Percentiles rank a stretch among this genome's conserved stretches.
These are phyloP conservation scores for Fusarium sacchari DNA, from an alignment of 2,329 filamentous ascomycete species.

Conservation along the genomic window DNA sequence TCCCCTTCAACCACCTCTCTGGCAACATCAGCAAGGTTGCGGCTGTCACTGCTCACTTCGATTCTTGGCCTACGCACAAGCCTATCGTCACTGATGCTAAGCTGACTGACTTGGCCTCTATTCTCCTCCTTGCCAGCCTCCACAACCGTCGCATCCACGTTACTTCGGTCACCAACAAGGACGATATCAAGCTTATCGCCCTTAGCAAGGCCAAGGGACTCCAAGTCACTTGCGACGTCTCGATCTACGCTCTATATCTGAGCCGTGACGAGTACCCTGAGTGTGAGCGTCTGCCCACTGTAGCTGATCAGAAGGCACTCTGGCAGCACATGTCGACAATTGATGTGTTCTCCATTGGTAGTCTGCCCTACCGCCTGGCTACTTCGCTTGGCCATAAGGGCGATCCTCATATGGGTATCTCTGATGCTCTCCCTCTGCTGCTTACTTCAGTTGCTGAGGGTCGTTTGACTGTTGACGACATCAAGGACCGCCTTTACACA, in stretches of 20 bases:
- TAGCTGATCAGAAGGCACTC: constrained; percentile 74
- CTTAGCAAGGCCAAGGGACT: constrained; percentile 84
- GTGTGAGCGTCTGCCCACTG: constrained; percentile 72
- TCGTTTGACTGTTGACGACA: constrained; percentile 77
- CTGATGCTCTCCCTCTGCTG: constrained; percentile 77
- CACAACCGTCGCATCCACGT: constrained; percentile 83
- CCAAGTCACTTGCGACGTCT: constrained; percentile 83
- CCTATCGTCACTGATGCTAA: constrained; percentile 85
- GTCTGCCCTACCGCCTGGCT: constrained; percentile 80
- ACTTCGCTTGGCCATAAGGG: constrained; percentile 62
- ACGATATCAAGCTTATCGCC: constrained; percentile 80
- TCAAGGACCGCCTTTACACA: constrained; percentile 76
- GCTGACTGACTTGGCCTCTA: constrained; percentile 82
- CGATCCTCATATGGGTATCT: constrained; percentile 73
- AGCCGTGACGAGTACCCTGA: constrained; percentile 76
- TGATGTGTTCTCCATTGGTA: constrained; percentile 83
- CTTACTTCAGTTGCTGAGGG: constrained; percentile 81
- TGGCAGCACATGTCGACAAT: constrained; percentile 79
- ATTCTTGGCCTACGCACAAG: constrained; percentile 80
- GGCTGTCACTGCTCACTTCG: constrained; percentile 81
- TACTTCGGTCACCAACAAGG: constrained; percentile 80
- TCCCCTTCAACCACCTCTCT: constrained; percentile 83
- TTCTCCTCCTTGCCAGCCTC: constrained; percentile 79
- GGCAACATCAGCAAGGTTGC: constrained; percentile 88
- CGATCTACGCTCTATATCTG: constrained; percentile 81